Conservation (phyloP, 129 eudicot genomes). For the Ambrosia artemisiifolia region DNA sequence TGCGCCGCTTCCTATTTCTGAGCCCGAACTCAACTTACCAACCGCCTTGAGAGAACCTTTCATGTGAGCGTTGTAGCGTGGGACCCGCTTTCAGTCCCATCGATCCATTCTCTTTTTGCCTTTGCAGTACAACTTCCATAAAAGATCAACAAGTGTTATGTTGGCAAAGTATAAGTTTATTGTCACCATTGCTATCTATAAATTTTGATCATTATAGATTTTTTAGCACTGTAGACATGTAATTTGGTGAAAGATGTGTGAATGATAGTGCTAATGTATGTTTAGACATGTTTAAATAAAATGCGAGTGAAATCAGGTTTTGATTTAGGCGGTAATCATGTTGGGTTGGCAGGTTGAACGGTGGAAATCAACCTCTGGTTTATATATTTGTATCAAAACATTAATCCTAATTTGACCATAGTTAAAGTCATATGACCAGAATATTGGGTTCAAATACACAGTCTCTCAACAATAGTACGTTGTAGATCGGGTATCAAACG, state of each 20-base stretch:
- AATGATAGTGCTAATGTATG: background rate
- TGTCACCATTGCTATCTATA: background rate
- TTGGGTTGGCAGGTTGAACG: too few relatives aligned
- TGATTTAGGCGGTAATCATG: background rate
- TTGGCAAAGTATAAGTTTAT: slow-evolving; percentile 14
- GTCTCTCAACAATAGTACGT: too few relatives aligned
- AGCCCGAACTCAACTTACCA: slow-evolving; percentile 70
- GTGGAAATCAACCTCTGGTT: too few relatives aligned
- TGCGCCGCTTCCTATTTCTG: slow-evolving; percentile 48
- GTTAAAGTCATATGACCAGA: too few relatives aligned
- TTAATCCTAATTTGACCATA: too few relatives aligned
- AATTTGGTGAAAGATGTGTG: slow-evolving; percentile 1
- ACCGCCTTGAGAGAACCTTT: slow-evolving; percentile 72
- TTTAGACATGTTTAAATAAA: background rate
- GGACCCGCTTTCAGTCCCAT: background rate
- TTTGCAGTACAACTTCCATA: slow-evolving; percentile 19
- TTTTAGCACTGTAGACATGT: background rate
- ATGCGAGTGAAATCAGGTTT: background rate
- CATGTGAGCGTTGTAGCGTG: slow-evolving; percentile 26
- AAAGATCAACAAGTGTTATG: slow-evolving; percentile 2
- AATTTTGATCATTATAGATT: background rate
- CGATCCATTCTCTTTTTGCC: background rate
- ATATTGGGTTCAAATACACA: too few relatives aligned
- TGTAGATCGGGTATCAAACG: too few relatives aligned
- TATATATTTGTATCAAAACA: too few relatives aligned